Evolutionary conservation across 169 alveolate genomes (phyloP), one percentile per base, ranked within the genome.

Genomic region (Plasmodium ovale): DNA sequence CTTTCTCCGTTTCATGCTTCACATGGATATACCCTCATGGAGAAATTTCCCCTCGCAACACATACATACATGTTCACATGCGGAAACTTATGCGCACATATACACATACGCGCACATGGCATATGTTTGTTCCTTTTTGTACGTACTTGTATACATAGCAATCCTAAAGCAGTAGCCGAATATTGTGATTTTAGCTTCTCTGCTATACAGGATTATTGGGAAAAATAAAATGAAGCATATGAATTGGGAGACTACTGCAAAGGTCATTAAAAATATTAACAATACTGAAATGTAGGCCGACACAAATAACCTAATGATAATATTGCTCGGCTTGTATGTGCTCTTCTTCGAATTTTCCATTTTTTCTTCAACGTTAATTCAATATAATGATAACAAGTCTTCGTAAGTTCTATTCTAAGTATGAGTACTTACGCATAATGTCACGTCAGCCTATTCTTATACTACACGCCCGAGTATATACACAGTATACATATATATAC

Each of bases 201-300:
- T 62, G 59, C 58, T 67, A 31, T 44, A 82, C 54, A 82, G 7
- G 4, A 82, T 6, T 29, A 82, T 27, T 12, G 90, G 90, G n/a
- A 82, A 82, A 59, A 82, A 82, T 31, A 82, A 21, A 44, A 82
- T 9, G 10, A 29, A 9, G 47, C 64, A 27, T 65, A 53, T 5
- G 10, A 82, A 2, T 65, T 82, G 84, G 33, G 6, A 53, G 31
- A 16, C 19, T 9, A 65, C 19, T 27, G 72, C 12, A 29, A 49
- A 14, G 0, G 1, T 3, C 35, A 74, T 5, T 27, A 29, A 1
- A 2, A 74, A 0, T 3, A 60, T 0, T n/a, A 74, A 9, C 51
- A 60, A 10, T 1, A 44, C n/a, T 12, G 10, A 7, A 60, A 74
- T 44, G 65, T 74, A 59, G 39, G 2, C 23, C 49, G 73, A 27